A percentile compares a stretch with the other conserved stretches of the same genome.
Conservation (phyloP, 257 asterid genomes). For the Solanum pinnatisectum region DNA sequence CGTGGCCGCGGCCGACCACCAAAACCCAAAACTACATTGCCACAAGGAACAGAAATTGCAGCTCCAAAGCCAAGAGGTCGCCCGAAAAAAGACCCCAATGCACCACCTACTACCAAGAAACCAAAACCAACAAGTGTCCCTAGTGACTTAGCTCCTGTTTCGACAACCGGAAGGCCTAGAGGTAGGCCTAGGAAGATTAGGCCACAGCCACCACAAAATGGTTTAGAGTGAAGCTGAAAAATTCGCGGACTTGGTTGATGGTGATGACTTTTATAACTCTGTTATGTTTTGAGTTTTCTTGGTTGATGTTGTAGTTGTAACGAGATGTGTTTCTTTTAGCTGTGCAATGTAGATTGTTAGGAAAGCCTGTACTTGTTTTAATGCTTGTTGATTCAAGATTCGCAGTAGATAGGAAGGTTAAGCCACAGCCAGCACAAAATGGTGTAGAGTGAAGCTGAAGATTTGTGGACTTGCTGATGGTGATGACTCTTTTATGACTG, state of each 20-base stretch:
- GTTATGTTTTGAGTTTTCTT: neutral
- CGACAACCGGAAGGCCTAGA: slow-evolving; percentile 58
- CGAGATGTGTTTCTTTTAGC: neutral
- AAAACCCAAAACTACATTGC: slow-evolving; percentile 43
- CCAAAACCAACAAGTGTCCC: slow-evolving; percentile 30
- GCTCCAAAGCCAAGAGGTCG: slow-evolving; percentile 67
- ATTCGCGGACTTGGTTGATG: neutral
- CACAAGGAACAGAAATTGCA: slow-evolving; percentile 14
- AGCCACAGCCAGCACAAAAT: slow-evolving; percentile 41
- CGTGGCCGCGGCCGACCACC: slow-evolving; percentile 90
- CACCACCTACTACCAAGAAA: slow-evolving; percentile 66
- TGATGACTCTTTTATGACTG: neutral
- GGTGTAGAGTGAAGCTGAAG: slow-evolving; percentile 11
- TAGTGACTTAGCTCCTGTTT: neutral
- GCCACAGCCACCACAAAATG: slow-evolving; percentile 42
- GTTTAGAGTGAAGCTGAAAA: slow-evolving; percentile 9
- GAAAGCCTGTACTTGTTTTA: neutral
- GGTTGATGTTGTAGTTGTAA: neutral
- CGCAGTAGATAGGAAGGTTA: slow-evolving; percentile 30
- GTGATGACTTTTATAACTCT: too few species aligned
- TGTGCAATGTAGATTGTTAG: neutral
- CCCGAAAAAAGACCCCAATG: slow-evolving; percentile 68
- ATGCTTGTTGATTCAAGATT: neutral
- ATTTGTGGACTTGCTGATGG: neutral
- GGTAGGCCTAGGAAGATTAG: slow-evolving; percentile 76